These are phyloP conservation scores for Trametes coccinea DNA, from an alignment of 768 basidiomycete species.

Conservation along the genomic window DNA sequence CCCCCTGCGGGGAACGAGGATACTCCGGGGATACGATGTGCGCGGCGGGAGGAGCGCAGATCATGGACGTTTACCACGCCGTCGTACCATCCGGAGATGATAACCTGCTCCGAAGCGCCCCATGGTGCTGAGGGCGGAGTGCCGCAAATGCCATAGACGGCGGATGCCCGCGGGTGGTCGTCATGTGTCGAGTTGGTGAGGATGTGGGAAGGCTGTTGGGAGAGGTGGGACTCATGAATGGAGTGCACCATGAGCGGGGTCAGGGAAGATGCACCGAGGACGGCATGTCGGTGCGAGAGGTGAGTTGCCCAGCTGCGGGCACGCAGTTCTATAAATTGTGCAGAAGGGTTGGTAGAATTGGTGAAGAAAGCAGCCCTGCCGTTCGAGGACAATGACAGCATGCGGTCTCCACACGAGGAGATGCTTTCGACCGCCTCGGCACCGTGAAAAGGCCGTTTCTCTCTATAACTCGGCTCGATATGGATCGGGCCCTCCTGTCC, in stretches of 20 bases:
- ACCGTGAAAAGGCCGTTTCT: constrained; percentile 35
- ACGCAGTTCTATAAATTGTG: constrained; percentile 44
- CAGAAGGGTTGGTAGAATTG: constrained; percentile 27
- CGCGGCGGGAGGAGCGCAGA: constrained; percentile 50
- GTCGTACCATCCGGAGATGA: constrained; percentile 85
- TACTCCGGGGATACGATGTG: constrained; percentile 17
- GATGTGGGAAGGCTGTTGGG: constrained; percentile 46
- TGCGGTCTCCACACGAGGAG: constrained; percentile 42
- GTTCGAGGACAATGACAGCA: constrained; percentile 59
- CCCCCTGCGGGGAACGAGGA: constrained; percentile 22
- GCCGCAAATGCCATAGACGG: constrained; percentile 71
- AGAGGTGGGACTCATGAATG: constrained; percentile 49
- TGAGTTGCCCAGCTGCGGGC: constrained; percentile 64
- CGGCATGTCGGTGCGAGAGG: constrained; percentile 59
- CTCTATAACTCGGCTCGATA: constrained; percentile 22
- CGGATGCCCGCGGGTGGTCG: constrained; percentile 39
- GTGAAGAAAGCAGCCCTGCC: constrained; percentile 48
- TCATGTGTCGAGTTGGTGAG: constrained; percentile 42
- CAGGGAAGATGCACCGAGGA: constrained; percentile 64
- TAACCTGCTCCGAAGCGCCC: constrained; percentile 68
- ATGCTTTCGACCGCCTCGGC: constrained; percentile 59
- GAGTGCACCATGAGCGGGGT: constrained; percentile 60
- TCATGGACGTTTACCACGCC: constrained; percentile 74
- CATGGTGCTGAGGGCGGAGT: constrained; percentile 64
- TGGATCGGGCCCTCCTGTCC: constrained; percentile 16